Evolutionary conservation across 768 basidiomycete species (phyloP).

Genomic region (Leccinum aurantiacum): DNA sequence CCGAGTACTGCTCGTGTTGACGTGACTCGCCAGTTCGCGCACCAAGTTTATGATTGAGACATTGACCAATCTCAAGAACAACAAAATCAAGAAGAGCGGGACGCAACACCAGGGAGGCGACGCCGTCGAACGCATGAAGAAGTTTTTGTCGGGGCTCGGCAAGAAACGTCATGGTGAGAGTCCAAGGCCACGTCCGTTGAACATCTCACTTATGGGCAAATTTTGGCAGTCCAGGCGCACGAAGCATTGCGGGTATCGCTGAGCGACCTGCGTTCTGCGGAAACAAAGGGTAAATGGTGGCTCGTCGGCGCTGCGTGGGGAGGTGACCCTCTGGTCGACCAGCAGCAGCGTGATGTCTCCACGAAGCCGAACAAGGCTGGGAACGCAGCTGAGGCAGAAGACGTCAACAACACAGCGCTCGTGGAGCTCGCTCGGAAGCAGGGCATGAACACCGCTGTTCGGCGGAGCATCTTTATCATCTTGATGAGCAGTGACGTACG

Average conservation of each 20-base stretch:
- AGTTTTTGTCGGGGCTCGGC: slow-evolving; percentile 62
- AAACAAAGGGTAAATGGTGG: too few relatives aligned
- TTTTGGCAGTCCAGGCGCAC: too few relatives aligned
- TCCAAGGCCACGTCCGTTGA: too few relatives aligned
- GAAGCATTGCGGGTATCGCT: too few relatives aligned
- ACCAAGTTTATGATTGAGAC: slow-evolving; percentile 96
- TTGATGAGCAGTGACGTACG: slow-evolving; percentile 94
- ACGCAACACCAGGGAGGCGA: slow-evolving; percentile 72
- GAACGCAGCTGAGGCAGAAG: slow-evolving; percentile 30
- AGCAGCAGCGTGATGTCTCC: slow-evolving; percentile 39
- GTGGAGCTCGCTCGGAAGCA: slow-evolving; percentile 86
- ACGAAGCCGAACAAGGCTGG: slow-evolving; percentile 23
- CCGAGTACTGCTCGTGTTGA: not conserved
- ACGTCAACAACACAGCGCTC: slow-evolving; percentile 43
- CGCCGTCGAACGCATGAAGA: slow-evolving; percentile 84
- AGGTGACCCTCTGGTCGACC: slow-evolving; percentile 86
- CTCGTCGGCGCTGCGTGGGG: too few relatives aligned
- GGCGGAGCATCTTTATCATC: slow-evolving; percentile 87
- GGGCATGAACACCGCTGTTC: slow-evolving; percentile 98
- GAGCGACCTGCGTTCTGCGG: too few relatives aligned
- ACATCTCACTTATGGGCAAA: too few relatives aligned
- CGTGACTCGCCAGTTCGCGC: slow-evolving; percentile 60
- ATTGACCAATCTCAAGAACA: slow-evolving; percentile 88
- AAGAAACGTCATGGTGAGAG: slow-evolving; percentile 81
- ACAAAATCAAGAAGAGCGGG: slow-evolving; percentile 68